Evolutionary conservation across 306 rosid species (phyloP), one percentile per base, ranked within the genome.

Genomic region (Fragaria vesca): DNA sequence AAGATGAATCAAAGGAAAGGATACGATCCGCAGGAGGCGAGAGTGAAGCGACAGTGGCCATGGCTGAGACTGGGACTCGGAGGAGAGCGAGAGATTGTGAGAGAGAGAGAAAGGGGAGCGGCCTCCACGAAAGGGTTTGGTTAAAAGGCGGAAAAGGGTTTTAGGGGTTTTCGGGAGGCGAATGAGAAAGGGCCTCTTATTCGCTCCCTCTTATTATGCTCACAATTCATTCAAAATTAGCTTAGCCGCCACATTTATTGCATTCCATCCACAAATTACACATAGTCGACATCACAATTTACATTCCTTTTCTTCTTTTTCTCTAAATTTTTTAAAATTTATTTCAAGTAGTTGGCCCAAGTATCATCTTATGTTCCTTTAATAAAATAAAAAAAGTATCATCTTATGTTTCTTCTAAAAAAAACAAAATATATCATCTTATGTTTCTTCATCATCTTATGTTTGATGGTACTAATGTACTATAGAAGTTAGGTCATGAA

Each of bases 11-110:
- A 13, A 34, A 17, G 10, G 54, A 74, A 67, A 93, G 98, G 97
- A 93, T 94, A 94, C 98, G 95, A 89, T 94, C 97, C 4, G 92
- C 88, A 65, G 86, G 83, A 65, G 87, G 83, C 79, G 97, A 91
- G 30, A 67, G 71, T 16, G 78, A 62, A 66, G 68, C 67, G 67
- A 88, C 95, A 69, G 91, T 84, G 18, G 98, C 95, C 98, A 94
- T 94, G 80, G 79, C 72, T 21, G 74, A 16, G 71, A 3, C 9
- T 5, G 66, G 1, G 63, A 10, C 63, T 20, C 30, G 9, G 55
- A 50, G 12, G 63, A 73, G 60, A 74, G 50, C 28, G 90, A 79
- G 86, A 83, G 87, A 91, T 89, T 78, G 65, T 69, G 32, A 26
- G 15, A 68, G 74, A 68, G 74, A 26, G 48, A 84, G 12, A 68